These are phyloP conservation scores for Sporothrix luriei DNA, from an alignment of 2,329 filamentous ascomycete genomes.

Conservation along the genomic window DNA sequence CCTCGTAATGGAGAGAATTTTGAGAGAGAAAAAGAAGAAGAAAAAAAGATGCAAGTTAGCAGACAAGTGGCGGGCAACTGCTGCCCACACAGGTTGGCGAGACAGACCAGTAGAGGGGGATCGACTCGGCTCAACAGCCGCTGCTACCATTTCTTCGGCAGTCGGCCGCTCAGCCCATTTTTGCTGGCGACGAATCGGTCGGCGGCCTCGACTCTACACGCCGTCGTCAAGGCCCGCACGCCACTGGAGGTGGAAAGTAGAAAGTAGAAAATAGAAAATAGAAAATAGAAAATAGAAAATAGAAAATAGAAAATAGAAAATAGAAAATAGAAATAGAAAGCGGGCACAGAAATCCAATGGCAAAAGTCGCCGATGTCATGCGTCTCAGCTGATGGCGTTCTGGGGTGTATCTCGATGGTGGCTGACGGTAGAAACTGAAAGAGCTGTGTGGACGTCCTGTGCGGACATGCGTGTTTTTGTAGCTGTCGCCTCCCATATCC, in stretches of 20 bases:
- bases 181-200: no score
- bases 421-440: no score
- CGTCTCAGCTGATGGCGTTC: constrained; percentile 9
- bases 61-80: background rate
- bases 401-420: background rate
- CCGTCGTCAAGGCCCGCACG: background rate
- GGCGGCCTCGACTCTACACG: background rate
- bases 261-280: no score
- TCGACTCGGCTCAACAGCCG: background rate
- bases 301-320: no score
- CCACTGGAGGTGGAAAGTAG: background rate
- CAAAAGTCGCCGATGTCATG: background rate
- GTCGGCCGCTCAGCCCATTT: constrained; percentile 14
- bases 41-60: background rate
- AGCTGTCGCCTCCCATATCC: background rate
- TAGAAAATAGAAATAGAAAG: no score
- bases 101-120: background rate
- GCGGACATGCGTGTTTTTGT: no score
- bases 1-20: background rate
- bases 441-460: no score
- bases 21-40: background rate
- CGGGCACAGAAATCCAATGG: background rate
- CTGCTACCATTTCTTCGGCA: background rate
- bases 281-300: no score
- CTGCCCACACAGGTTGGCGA: background rate